These are phyloP conservation scores for Hyparrhenia diplandra DNA, from an alignment of 176 grass and related monocot genomes.

Conservation along the genomic window DNA sequence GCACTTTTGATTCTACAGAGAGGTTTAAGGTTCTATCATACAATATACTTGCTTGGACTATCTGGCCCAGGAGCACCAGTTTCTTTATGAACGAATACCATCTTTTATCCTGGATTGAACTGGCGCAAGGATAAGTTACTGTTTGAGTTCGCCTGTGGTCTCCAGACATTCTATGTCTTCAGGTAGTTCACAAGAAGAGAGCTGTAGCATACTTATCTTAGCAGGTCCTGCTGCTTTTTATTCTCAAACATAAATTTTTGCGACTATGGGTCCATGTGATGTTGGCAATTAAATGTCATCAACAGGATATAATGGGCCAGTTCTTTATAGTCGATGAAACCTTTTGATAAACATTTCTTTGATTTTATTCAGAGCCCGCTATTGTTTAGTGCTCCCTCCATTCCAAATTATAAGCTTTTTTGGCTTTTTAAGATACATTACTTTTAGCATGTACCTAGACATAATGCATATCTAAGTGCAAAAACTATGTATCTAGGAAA, in stretches of 20 bases:
- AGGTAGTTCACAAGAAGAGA: constrained; percentile 50
- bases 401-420: too few species aligned
- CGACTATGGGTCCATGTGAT: not conserved
- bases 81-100: constrained; percentile 65
- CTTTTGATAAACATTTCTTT: not conserved
- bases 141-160: constrained; percentile 73
- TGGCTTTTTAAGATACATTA: too few species aligned
- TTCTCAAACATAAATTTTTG: not conserved
- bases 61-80: constrained; percentile 63
- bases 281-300: constrained; percentile 1
- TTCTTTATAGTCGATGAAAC: constrained; percentile 7
- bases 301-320: not conserved
- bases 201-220: not conserved
- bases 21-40: constrained; percentile 87
- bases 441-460: too few species aligned
- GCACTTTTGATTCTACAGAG: constrained; percentile 49
- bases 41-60: constrained; percentile 94
- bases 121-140: constrained; percentile 72
- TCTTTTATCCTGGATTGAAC: constrained; percentile 55
- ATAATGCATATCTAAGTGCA: too few species aligned
- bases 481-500: too few species aligned
- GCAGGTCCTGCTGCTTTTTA: constrained; percentile 2
- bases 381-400: not conserved
- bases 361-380: not conserved
- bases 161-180: constrained; percentile 89